phyloP scores from a whole-genome alignment of 2,329 filamentous ascomycete genomes.

The Chlorencoelia australis region DNA sequence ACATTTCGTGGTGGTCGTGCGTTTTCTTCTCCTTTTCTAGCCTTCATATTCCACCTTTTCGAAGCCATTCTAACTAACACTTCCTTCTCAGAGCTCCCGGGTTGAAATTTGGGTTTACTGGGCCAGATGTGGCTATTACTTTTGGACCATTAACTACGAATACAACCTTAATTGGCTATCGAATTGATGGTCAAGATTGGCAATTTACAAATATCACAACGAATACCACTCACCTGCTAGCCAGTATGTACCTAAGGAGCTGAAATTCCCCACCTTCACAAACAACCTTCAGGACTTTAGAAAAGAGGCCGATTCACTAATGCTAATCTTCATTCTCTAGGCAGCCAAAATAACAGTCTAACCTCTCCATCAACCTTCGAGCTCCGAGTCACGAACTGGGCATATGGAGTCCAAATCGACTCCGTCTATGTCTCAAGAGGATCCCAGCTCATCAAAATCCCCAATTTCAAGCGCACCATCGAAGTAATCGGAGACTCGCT shows the following conservation, averaged over 20 bases:
- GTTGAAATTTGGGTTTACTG: conserved; percentile 20
- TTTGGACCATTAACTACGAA: conserved; percentile 23
- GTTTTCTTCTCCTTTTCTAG: conserved; percentile 17
- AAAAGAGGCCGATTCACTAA: no score
- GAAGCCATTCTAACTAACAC: conserved; percentile 11
- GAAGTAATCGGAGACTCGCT: conserved; percentile 40
- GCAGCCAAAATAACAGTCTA: conserved; percentile 34
- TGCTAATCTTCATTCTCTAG: conserved; percentile 34
- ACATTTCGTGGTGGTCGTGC: conserved; percentile 51
- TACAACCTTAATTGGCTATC: conserved; percentile 43
- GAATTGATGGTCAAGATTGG: conserved; percentile 50
- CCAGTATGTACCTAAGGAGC: conserved; percentile 28
- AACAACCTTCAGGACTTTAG: no score
- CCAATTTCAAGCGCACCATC: conserved; percentile 29
- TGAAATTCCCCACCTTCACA: not conserved
- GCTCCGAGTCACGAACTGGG: conserved; percentile 51
- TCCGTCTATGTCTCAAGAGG: conserved; percentile 38
- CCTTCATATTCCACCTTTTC: no score
- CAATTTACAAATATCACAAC: conserved; percentile 49
- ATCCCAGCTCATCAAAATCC: conserved; percentile 35
- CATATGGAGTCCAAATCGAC: conserved; percentile 46
- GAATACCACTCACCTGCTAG: conserved; percentile 44
- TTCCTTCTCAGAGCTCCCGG: conserved; percentile 31
- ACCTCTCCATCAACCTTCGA: conserved; percentile 41
- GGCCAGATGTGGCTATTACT: conserved; percentile 16